Conservation (phyloP, 345 rosid species). For the Eucalyptus lansdowneana region DNA sequence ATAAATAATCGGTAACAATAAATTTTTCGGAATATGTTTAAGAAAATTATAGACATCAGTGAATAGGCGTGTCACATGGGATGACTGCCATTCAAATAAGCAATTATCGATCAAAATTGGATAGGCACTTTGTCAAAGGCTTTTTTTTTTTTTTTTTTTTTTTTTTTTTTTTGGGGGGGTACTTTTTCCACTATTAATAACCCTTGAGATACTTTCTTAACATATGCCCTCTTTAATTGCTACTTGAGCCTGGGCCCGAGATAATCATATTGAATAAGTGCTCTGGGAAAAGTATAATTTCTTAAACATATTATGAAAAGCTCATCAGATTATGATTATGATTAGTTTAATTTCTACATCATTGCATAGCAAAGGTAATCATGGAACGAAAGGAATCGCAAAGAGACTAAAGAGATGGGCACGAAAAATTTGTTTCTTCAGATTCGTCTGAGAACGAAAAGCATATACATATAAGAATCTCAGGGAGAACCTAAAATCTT, state of each 20-base stretch:
- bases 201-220: neutral
- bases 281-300: no score
- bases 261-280: neutral
- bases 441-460: neutral
- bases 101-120: fast-evolving
- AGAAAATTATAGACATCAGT: no score
- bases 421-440: neutral
- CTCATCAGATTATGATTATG: neutral
- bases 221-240: neutral
- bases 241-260: neutral
- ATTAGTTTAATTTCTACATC: neutral
- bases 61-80: fast-evolving
- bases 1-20: neutral
- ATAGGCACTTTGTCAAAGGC: fast-evolving
- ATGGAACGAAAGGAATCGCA: neutral
- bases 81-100: no score
- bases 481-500: neutral
- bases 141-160: no score
- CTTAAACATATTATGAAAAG: no score
- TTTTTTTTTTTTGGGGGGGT: no score
- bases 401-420: neutral
- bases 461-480: neutral
- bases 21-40: neutral
- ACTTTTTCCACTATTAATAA: neutral
- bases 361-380: neutral